These are phyloP conservation scores for Solanum hybrid DNA, from an alignment of 305 asterid genomes.

Conservation along the genomic window DNA sequence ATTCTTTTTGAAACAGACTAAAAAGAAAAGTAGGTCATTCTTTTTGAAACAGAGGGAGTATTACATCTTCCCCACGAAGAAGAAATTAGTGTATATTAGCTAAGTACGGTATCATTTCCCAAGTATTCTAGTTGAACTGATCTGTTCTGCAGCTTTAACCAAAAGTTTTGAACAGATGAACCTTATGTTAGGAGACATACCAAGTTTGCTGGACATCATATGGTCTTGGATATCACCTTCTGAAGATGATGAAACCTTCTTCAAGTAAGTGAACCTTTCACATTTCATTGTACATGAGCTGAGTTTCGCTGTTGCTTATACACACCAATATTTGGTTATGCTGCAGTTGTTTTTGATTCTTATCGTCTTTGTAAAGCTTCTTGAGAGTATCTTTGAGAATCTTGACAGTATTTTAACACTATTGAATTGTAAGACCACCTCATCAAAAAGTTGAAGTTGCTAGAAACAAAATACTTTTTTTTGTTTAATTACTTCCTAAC, in stretches of 20 bases:
- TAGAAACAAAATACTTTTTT: not conserved
- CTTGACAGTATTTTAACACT: not conserved
- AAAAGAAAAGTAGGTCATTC: not conserved
- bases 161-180: constrained; percentile 61
- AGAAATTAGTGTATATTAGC: not conserved
- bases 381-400: not conserved
- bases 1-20: no score
- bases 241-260: constrained; percentile 50
- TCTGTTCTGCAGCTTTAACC: constrained; percentile 18
- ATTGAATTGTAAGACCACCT: not conserved
- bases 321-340: not conserved
- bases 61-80: not conserved
- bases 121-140: not conserved
- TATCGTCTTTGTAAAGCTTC: not conserved
- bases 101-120: not conserved
- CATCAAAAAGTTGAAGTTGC: not conserved
- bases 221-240: constrained; percentile 97
- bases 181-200: constrained; percentile 94
- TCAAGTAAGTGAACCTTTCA: constrained; percentile 47
- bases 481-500: not conserved
- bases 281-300: constrained; percentile 1
- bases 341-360: not conserved
- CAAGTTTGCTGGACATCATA: constrained; percentile 74
- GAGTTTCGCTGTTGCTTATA: not conserved
- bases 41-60: not conserved